These are phyloP conservation scores for Globisporangium nodosum DNA, from an alignment of 352 stramenopile genomes.

Conservation along the genomic window DNA sequence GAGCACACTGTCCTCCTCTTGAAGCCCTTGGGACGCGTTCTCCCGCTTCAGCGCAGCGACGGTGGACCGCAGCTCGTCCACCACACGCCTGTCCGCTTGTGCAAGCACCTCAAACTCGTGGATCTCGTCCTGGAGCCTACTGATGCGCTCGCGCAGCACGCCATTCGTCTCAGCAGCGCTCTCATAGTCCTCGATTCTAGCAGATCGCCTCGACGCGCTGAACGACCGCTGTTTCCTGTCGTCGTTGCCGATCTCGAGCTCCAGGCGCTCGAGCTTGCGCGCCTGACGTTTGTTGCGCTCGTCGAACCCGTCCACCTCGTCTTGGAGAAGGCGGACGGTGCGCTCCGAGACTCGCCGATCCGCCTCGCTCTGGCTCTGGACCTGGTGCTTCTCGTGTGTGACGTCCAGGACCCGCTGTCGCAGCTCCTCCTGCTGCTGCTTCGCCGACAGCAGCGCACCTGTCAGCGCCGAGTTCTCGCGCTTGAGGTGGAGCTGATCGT, in stretches of 20 bases:
- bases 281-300: constrained; percentile 15
- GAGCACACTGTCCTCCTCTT: neutral
- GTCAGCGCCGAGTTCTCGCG: constrained; percentile 42
- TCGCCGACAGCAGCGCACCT: constrained; percentile 31
- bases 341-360: constrained; percentile 27
- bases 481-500: constrained; percentile 30
- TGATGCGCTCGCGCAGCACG: constrained; percentile 2
- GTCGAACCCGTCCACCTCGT: constrained; percentile 28
- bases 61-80: constrained; percentile 5
- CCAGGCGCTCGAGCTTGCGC: constrained; percentile 9
- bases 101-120: neutral
- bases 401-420: constrained; percentile 36
- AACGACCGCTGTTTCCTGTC: neutral
- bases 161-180: constrained; percentile 1
- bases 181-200: constrained; percentile 3
- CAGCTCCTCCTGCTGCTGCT: constrained; percentile 54
- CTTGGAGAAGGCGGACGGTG: constrained; percentile 24
- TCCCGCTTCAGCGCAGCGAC: neutral
- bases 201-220: neutral
- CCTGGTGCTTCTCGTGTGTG: constrained; percentile 44
- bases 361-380: constrained; percentile 34
- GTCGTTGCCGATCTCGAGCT: constrained; percentile 7
- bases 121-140: constrained; percentile 6
- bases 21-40: neutral
- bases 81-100: neutral